Conservation (phyloP, 2,329 filamentous ascomycete species). For the Aspergillus pseudonomiae region DNA sequence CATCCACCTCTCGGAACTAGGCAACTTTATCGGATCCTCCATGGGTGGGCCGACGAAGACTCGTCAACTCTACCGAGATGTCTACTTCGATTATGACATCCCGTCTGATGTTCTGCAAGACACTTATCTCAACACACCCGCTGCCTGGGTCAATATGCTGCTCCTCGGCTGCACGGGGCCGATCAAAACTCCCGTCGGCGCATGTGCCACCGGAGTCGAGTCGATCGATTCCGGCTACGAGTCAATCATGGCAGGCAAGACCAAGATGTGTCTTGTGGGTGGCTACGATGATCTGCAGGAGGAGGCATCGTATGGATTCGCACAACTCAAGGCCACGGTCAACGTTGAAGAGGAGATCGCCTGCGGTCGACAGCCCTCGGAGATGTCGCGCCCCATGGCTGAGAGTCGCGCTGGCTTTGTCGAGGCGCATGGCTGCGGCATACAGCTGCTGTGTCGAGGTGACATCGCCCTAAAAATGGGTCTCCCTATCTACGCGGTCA, state of each 20-base stretch:
- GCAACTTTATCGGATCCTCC: constrained; percentile 97
- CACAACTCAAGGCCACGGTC: too few species aligned
- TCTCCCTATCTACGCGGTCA: constrained; percentile 92
- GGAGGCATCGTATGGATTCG: too few species aligned
- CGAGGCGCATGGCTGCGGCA: constrained; percentile 98
- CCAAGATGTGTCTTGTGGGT: too few species aligned
- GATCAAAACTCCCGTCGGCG: constrained; percentile 97
- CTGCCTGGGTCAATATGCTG: constrained; percentile 99
- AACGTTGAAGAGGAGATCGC: constrained; percentile 70
- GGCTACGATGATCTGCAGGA: too few species aligned
- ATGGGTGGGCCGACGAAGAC: constrained; percentile 93
- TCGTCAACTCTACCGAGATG: constrained; percentile 96
- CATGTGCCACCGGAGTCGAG: constrained; percentile 95
- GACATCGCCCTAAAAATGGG: constrained; percentile 97
- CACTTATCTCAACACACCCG: constrained; percentile 99
- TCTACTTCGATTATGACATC: constrained; percentile 92
- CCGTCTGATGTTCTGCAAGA: constrained; percentile 99
- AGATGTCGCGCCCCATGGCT: constrained; percentile 97
- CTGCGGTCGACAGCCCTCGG: constrained; percentile 89
- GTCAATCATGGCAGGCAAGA: constrained; percentile 79
- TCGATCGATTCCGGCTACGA: constrained; percentile 98
- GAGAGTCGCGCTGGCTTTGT: constrained; percentile 98
- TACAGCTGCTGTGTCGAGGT: constrained; percentile 98
- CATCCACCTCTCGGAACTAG: constrained; percentile 94
- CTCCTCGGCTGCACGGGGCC: constrained; percentile 94